phyloP scores from a whole-genome alignment of 2,329 filamentous ascomycete species.

The Lasiodiplodia theobromae region DNA sequence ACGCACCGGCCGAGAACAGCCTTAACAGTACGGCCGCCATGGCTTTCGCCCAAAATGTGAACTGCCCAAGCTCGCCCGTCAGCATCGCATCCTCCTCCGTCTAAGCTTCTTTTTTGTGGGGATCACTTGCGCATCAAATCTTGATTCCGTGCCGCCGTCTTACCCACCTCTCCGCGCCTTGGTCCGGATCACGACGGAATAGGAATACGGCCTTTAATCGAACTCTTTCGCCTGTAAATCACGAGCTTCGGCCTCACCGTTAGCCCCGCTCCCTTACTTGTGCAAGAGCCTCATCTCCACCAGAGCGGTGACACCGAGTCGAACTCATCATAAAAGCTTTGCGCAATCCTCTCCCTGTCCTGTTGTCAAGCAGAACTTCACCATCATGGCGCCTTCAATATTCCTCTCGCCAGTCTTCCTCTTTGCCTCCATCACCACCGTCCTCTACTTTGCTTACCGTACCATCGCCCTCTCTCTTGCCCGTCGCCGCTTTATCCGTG shows the following conservation, averaged over 20 bases:
- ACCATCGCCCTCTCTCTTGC: constrained; percentile 43
- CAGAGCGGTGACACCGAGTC: not conserved
- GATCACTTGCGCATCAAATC: not conserved
- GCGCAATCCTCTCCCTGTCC: not conserved
- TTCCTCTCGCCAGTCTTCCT: constrained; percentile 14
- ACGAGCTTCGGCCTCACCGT: constrained; percentile 24
- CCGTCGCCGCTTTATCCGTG: constrained; percentile 48
- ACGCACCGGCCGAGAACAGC: constrained; percentile 15
- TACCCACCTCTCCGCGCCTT: not conserved
- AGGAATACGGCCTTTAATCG: constrained; percentile 13
- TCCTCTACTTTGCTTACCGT: constrained; percentile 45
- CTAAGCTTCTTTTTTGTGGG: constrained; percentile 12
- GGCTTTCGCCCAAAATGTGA: not conserved
- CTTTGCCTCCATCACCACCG: constrained; percentile 40
- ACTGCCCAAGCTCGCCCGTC: not conserved
- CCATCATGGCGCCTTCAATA: constrained; percentile 1
- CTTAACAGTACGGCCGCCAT: not conserved
- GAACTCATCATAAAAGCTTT: not conserved
- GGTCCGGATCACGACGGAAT: not conserved
- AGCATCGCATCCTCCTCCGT: not conserved
- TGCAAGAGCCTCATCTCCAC: constrained; percentile 11
- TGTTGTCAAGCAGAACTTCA: not conserved
- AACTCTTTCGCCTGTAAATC: not conserved
- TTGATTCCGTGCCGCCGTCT: not conserved
- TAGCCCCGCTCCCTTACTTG: constrained; percentile 7